Evolutionary conservation across 2,329 filamentous ascomycete species (phyloP), one percentile per base, ranked within the genome.

Genomic region (Arthrobotrys iridis): DNA sequence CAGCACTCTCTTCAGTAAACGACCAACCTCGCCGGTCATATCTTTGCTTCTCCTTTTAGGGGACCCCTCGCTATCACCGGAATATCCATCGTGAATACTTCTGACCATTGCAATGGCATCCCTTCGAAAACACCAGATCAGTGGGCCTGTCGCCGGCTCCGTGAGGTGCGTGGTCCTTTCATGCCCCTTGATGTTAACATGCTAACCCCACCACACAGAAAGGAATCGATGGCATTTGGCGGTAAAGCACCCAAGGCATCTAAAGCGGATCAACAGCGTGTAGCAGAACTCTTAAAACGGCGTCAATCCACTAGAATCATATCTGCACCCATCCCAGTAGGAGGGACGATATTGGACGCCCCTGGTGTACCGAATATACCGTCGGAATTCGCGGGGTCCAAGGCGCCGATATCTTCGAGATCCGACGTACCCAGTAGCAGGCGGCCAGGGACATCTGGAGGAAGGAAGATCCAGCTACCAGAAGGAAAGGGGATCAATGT

Each of bases 291-390:
- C 63, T 93, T 99, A 72, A 98, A 98, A 84, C 88, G 93, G 79
- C 87, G 95, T 79, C 99, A 98, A 83, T 98, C 95, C 40, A 93
- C 93, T 43, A 90, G 94, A 75, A 96, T 97, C 82, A 76, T 71
- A 13, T 65, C 65, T 10, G 50, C 72, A 0, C 94, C 93, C 79
- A 89, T 91, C 77, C 82, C 90, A 0, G 91, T 91, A 0, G 84
- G 88, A 73, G 89, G 92, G 79, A 91, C 89, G 18, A 88, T 82
- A n/a, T 87, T 93, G 15, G 87, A 91, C 1, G 85, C 97, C 77
- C 94, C 95, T 0, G 82, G 87, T 10, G 80, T 92, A 63, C 89
- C 90, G 4, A 77, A 77, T 82, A 86, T 86, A 74, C 86, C 85
- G 55, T 46, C 52, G 24, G 63, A 75, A 75, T 96, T 97, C 82